phyloP scores from a whole-genome alignment of 495 filamentous ascomycete genomes.

The Mycothermus thermophilus region DNA sequence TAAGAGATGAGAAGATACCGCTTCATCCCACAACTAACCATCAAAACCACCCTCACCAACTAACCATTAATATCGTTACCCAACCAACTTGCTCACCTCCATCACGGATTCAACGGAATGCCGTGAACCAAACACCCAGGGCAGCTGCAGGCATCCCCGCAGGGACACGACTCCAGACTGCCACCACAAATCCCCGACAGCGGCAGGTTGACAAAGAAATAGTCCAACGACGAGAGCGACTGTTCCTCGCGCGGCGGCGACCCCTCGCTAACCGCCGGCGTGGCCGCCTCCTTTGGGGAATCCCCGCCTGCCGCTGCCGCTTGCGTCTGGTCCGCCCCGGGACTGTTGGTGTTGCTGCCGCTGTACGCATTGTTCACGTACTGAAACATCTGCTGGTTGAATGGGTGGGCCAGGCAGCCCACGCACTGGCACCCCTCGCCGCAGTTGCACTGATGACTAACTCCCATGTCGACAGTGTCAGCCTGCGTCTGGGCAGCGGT shows the following conservation, averaged over 20 bases:
- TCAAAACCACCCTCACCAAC: no score
- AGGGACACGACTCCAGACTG: slow-evolving; percentile 29
- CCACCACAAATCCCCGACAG: slow-evolving; percentile 24
- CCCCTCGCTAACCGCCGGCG: slow-evolving; percentile 23
- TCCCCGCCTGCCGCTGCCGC: slow-evolving; percentile 5
- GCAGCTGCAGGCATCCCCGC: slow-evolving; percentile 40
- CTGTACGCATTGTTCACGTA: slow-evolving; percentile 36
- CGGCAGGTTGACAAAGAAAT: slow-evolving; percentile 36
- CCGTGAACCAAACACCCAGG: slow-evolving; percentile 29
- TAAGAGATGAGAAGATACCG: no score
- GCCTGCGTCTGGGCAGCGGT: slow-evolving; percentile 14
- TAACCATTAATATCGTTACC: no score
- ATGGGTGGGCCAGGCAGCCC: slow-evolving; percentile 56
- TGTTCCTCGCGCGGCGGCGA: slow-evolving; percentile 32
- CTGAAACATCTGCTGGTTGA: slow-evolving; percentile 53
- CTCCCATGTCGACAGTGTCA: slow-evolving; percentile 11
- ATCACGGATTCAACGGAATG: no score
- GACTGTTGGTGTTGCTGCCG: slow-evolving; percentile 7
- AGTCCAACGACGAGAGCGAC: slow-evolving; percentile 28
- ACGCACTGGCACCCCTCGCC: slow-evolving; percentile 56
- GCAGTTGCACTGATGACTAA: slow-evolving; percentile 45
- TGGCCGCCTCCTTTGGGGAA: slow-evolving; percentile 12
- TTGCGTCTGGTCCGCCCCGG: neutral
- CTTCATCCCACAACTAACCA: no score
- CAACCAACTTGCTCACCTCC: no score